Evolutionary conservation across 345 rosid genomes (phyloP).

Genomic region (Microthlaspi erraticum): DNA sequence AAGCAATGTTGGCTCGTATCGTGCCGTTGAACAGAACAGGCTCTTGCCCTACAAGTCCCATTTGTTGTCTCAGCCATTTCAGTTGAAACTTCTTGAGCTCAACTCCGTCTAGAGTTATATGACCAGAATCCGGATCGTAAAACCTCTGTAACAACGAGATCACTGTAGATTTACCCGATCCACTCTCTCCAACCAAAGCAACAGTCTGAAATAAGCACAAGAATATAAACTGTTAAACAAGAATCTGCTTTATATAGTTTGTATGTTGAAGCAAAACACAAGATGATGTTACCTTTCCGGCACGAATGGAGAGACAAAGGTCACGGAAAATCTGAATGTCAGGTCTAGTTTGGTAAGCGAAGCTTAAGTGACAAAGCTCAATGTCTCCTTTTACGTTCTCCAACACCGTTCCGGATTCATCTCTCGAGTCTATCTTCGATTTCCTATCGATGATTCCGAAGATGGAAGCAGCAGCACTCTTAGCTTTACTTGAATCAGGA

Average conservation of each 20-base stretch:
- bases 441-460: constrained; percentile 59
- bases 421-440: constrained; percentile 59
- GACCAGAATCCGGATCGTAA: constrained; percentile 63
- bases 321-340: constrained; percentile 61
- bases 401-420: constrained; percentile 54
- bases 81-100: constrained; percentile 55
- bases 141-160: constrained; percentile 64
- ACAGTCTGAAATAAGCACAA: constrained; percentile 49
- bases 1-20: constrained; percentile 66
- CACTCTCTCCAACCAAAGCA: constrained; percentile 80
- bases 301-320: constrained; percentile 52
- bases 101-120: constrained; percentile 59
- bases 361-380: constrained; percentile 55
- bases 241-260: background rate
- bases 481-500: constrained; percentile 57
- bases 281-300: constrained; percentile 55
- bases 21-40: constrained; percentile 63
- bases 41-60: constrained; percentile 75
- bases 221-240: background rate
- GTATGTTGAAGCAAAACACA: too few relatives aligned
- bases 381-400: constrained; percentile 58
- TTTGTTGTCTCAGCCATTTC: constrained; percentile 70
- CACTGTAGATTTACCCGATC: constrained; percentile 70
- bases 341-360: constrained; percentile 65
- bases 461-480: constrained; percentile 60